phyloP scores from a whole-genome alignment of 2,329 filamentous ascomycete species.

The Cladosporium velox region DNA sequence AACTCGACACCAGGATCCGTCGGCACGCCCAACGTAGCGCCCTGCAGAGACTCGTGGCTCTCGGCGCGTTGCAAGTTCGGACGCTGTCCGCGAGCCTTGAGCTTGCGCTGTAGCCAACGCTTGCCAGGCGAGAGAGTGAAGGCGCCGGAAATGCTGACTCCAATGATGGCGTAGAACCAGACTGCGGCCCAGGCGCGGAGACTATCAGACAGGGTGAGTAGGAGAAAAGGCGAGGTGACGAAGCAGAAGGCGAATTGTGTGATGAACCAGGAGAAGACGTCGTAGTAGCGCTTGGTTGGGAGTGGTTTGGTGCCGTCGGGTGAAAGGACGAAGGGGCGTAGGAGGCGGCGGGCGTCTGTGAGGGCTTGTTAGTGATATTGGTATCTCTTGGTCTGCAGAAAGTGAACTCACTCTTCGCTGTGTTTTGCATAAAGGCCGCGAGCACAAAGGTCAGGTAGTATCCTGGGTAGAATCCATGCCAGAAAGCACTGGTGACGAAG shows the following conservation, averaged over 20 bases:
- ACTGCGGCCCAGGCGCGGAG: conserved; percentile 78
- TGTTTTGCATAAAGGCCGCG: conserved; percentile 87
- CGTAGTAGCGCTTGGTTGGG: conserved; percentile 80
- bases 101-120: conserved; percentile 42
- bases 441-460: conserved; percentile 92
- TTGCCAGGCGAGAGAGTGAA: conserved; percentile 84
- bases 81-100: conserved; percentile 40
- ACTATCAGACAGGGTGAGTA: conserved; percentile 72
- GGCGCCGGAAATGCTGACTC: conserved; percentile 63
- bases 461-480: conserved; percentile 97
- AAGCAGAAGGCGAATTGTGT: conserved; percentile 87
- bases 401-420: conserved; percentile 77
- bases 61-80: conserved; percentile 33
- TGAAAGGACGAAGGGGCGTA: conserved; percentile 91
- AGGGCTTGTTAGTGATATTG: not conserved
- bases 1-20: conserved; percentile 74
- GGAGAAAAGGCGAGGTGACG: conserved; percentile 78
- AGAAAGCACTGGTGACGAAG: conserved; percentile 90
- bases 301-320: conserved; percentile 70
- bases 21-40: conserved; percentile 71
- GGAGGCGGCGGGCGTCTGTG: conserved; percentile 79
- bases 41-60: conserved; percentile 41
- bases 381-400: not conserved
- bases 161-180: conserved; percentile 82
- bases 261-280: conserved; percentile 70